A percentile compares a stretch with the other conserved stretches of the same genome.
These are phyloP conservation scores for Tillandsia leiboldiana DNA, from an alignment of 176 grass and related monocot genomes.

Conservation along the genomic window DNA sequence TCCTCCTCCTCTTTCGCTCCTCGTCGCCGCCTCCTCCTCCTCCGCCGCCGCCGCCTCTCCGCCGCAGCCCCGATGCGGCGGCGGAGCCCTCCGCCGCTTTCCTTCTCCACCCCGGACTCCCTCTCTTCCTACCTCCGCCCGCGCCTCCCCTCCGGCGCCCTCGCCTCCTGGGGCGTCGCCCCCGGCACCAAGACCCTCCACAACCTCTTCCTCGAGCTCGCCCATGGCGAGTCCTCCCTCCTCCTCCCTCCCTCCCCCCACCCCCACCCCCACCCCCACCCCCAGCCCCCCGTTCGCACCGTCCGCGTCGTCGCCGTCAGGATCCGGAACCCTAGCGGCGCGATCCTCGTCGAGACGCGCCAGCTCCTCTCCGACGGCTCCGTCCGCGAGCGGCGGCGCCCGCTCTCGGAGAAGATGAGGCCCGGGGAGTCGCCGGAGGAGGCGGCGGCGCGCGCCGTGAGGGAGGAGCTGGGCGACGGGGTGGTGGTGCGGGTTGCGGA, in stretches of 20 bases:
- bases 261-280: neutral
- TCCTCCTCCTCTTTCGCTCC: slow-evolving; percentile 32
- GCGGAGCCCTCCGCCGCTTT: slow-evolving; percentile 33
- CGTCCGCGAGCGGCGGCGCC: slow-evolving; percentile 38
- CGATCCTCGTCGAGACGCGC: slow-evolving; percentile 51
- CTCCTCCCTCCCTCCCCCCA: slow-evolving; percentile 1
- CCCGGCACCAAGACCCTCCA: slow-evolving; percentile 63
- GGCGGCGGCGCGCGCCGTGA: slow-evolving; percentile 41
- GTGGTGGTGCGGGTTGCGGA: slow-evolving; percentile 41
- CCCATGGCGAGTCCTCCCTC: slow-evolving; percentile 58
- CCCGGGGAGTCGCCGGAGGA: slow-evolving; percentile 59
- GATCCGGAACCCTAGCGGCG: slow-evolving; percentile 48
- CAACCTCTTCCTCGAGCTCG: slow-evolving; percentile 89
- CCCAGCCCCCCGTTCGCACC: slow-evolving; percentile 28
- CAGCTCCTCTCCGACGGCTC: slow-evolving; percentile 83
- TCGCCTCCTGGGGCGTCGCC: slow-evolving; percentile 52
- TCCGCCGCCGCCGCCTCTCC: slow-evolving; percentile 42
- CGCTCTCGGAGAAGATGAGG: slow-evolving; percentile 85
- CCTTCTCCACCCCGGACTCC: slow-evolving; percentile 57
- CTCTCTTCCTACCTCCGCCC: slow-evolving; percentile 53
- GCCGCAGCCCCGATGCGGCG: slow-evolving; percentile 24
- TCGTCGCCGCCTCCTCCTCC: slow-evolving; percentile 45
- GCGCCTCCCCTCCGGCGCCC: slow-evolving; percentile 29
- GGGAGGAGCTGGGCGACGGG: slow-evolving; percentile 61
- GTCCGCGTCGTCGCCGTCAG: slow-evolving; percentile 61